Evolutionary conservation across 352 stramenopile species (phyloP).

Genomic region (Globisporangium cederbergense): DNA sequence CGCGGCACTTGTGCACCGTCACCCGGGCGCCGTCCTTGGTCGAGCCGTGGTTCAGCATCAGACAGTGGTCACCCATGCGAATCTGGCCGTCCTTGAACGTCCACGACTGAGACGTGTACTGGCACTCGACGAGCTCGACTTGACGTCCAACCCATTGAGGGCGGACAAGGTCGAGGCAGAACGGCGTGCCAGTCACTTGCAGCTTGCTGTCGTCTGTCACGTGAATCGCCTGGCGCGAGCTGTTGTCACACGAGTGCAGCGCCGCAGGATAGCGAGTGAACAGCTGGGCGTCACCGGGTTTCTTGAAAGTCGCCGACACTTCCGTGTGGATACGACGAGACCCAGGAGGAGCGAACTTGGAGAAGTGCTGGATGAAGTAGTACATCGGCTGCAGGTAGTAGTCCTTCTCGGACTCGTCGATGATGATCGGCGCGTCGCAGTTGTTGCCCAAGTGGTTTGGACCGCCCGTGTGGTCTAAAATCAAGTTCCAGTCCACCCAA

Average conservation of each 20-base stretch:
- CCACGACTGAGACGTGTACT: constrained; percentile 66
- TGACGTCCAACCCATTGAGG: constrained; percentile 51
- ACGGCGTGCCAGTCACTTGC: constrained; percentile 52
- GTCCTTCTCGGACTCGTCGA: constrained; percentile 56
- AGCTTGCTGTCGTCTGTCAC: constrained; percentile 69
- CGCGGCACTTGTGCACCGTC: constrained; percentile 43
- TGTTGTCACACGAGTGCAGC: constrained; percentile 60
- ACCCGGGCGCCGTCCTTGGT: constrained; percentile 47
- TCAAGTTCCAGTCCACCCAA: constrained; percentile 93
- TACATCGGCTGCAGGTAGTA: constrained; percentile 88
- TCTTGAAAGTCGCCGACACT: constrained; percentile 40
- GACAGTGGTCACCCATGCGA: constrained; percentile 56
- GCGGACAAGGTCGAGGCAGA: constrained; percentile 44
- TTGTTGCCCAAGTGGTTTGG: constrained; percentile 87
- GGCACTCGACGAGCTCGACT: constrained; percentile 61
- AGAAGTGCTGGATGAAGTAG: constrained; percentile 91
- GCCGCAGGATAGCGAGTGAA: constrained; percentile 57
- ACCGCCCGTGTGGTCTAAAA: constrained; percentile 84
- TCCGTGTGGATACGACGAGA: constrained; percentile 64
- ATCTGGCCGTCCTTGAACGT: constrained; percentile 53
- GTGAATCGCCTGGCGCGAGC: constrained; percentile 55
- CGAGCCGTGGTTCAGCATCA: constrained; percentile 68
- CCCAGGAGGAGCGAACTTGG: constrained; percentile 78
- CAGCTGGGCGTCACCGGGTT: constrained; percentile 61
- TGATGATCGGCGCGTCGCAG: constrained; percentile 78